Conservation (phyloP, 306 rosid species). For the Macrotyloma uniflorum region DNA sequence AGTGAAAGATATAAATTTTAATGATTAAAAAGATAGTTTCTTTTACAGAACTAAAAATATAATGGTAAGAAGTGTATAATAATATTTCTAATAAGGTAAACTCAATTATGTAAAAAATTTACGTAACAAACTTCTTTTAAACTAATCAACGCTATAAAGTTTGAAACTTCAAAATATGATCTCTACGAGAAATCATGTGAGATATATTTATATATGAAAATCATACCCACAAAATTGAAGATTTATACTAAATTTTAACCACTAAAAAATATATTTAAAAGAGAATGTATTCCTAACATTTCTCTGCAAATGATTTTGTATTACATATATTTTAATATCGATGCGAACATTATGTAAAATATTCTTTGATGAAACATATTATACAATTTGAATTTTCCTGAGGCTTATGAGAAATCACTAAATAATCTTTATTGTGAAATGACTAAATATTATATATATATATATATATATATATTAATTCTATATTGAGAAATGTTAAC, state of each 20-base stretch:
- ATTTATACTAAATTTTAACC: too few species aligned
- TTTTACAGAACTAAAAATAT: too few species aligned
- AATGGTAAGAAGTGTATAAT: too few species aligned
- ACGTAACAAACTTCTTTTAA: neutral
- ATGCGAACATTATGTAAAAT: neutral
- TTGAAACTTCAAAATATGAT: neutral
- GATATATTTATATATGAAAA: too few species aligned
- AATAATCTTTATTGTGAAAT: neutral
- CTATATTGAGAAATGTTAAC: neutral
- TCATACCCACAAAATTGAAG: too few species aligned
- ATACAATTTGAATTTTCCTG: neutral
- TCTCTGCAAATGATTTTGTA: neutral
- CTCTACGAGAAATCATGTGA: neutral
- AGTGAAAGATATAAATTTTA: too few species aligned
- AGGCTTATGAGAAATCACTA: neutral
- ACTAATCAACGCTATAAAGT: neutral
- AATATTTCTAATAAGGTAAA: too few species aligned
- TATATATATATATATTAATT: neutral
- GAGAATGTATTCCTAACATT: too few species aligned
- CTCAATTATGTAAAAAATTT: neutral
- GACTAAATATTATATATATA: too few species aligned
- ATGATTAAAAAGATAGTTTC: too few species aligned
- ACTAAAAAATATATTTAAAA: neutral
- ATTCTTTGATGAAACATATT: neutral
- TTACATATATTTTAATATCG: neutral